A percentile compares a stretch with the other conserved stretches of the same genome.
Conservation (phyloP, 306 rosid genomes). For the Casuarina cunninghamiana region DNA sequence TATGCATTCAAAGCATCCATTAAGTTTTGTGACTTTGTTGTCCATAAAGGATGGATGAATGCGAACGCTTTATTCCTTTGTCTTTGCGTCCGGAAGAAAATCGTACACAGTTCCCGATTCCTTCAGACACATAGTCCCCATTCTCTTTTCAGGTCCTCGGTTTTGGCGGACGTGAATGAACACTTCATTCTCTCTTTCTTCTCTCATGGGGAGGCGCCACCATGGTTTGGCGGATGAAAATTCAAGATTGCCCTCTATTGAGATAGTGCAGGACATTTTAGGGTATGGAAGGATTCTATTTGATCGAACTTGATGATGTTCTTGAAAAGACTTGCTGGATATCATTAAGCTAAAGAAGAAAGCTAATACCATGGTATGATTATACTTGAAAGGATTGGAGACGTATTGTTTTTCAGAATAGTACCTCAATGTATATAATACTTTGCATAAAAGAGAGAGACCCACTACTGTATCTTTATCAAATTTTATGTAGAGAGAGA, state of each 20-base stretch:
- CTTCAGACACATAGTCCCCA: conserved; percentile 53
- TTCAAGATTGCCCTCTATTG: not conserved
- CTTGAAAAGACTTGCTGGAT: not conserved
- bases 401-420: conserved; percentile 23
- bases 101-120: conserved; percentile 76
- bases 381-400: not conserved
- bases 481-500: conserved; percentile 44
- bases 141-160: conserved; percentile 71
- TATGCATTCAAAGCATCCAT: conserved; percentile 38
- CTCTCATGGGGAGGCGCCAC: not conserved
- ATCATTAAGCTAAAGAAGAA: not conserved
- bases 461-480: conserved; percentile 47
- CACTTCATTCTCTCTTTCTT: conserved; percentile 20
- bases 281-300: not conserved
- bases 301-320: not conserved
- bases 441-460: conserved; percentile 57
- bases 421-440: conserved; percentile 7
- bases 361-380: conserved; percentile 9
- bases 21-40: conserved; percentile 27
- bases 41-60: conserved; percentile 25
- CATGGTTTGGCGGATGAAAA: not conserved
- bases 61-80: conserved; percentile 62
- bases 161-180: conserved; percentile 42
- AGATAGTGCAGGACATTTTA: not conserved
- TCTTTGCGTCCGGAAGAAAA: conserved; percentile 71